Evolutionary conservation across 179 eudicot species (phyloP), one percentile per base, ranked within the genome.

Genomic region (Beta macrorhiza): DNA sequence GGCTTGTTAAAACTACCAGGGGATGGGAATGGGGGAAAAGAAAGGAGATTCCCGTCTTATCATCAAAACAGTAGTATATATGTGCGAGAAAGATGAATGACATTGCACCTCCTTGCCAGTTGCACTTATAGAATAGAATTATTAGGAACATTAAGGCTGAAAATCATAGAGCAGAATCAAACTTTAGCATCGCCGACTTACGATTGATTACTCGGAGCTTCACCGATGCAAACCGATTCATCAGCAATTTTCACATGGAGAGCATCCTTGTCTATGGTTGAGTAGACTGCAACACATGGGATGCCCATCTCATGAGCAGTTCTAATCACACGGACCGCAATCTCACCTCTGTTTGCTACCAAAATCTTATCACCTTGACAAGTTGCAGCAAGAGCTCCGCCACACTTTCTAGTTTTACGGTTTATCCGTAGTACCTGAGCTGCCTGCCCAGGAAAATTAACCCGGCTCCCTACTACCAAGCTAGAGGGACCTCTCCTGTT

Each of bases 151-250:
- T 37, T 29, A 37, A 37, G 42, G 42, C 42, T 10, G 3, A 44
- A 49, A 61, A 68, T 12, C 2, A 32, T 53, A 72, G 14, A 25
- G 44, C 59, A 72, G 6, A 20, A 51, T 51, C 17, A 65, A 52
- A 69, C 4, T 11, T 58, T 11, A 83, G 70, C 32, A 42, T 70
- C 42, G 20, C 57, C 13, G 51, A 88, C 95, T 92, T 88, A 93
- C 99, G 99, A 95, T 86, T 95, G 98, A 86, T 84, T 93, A 82
- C 99, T 95, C 52, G 97, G 99, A 76, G 99, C 99, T 92, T 95
- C 99, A 72, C 99, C 98, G 56, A 95, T 95, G 86, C 99, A 95
- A 79, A 95, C 98, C 32, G 99, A 85, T 87, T 95, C 99, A 84
- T 93, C 99, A 76, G 98, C 98, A 63, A 95, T 84, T 82, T 93